phyloP scores from a whole-genome alignment of 2,329 filamentous ascomycete species.

The Penicillium verrucosum region DNA sequence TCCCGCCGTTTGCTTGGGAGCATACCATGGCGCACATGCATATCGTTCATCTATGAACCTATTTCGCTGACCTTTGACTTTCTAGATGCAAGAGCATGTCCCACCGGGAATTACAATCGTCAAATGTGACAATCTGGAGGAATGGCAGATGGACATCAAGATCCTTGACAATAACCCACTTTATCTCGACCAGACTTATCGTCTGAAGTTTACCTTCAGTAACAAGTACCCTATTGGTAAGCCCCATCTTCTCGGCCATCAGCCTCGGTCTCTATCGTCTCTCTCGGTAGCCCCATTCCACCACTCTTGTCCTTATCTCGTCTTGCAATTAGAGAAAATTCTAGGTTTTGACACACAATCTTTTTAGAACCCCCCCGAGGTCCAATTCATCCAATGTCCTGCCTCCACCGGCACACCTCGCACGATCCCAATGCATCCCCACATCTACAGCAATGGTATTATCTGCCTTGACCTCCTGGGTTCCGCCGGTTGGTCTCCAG shows the following conservation, averaged over 20 bases:
- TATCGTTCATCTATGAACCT: not conserved
- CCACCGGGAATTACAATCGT: slow-evolving; percentile 73
- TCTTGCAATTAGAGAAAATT: not conserved
- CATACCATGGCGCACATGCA: not conserved
- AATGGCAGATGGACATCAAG: slow-evolving; percentile 89
- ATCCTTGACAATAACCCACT: slow-evolving; percentile 89
- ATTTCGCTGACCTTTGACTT: not conserved
- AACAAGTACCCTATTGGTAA: slow-evolving; percentile 85
- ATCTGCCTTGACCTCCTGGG: slow-evolving; percentile 95
- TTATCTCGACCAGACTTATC: slow-evolving; percentile 75
- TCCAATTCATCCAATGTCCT: slow-evolving; percentile 71
- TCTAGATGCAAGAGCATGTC: slow-evolving; percentile 55
- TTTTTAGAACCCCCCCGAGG: slow-evolving; percentile 79
- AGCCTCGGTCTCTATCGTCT: not conserved
- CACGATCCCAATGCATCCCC: slow-evolving; percentile 86
- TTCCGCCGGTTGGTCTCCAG: slow-evolving; percentile 85
- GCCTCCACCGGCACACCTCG: slow-evolving; percentile 41
- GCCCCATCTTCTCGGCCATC: slow-evolving; percentile 13
- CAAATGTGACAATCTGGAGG: slow-evolving; percentile 74
- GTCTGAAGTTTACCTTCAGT: slow-evolving; percentile 83
- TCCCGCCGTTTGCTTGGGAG: not conserved
- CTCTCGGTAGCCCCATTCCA: not conserved
- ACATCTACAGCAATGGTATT: slow-evolving; percentile 98
- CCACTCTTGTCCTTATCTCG: not conserved
- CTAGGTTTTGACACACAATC: not conserved